Conservation (phyloP, 176 grass and related monocot species). For the Oryza glaberrima region DNA sequence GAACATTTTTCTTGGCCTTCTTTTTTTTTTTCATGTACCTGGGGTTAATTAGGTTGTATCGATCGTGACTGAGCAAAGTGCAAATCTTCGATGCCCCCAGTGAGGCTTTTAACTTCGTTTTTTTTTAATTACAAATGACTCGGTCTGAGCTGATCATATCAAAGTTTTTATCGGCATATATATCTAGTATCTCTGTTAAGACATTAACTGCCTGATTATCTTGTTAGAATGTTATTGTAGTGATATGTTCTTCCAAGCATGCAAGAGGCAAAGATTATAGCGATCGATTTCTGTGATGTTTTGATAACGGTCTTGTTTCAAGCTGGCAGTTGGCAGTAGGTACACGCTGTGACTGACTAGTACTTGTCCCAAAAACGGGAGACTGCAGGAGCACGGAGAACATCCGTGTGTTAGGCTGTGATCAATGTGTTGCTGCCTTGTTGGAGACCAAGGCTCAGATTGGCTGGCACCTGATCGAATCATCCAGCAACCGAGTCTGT, state of each 20-base stretch:
- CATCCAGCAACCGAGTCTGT: not conserved
- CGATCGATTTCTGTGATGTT: not conserved
- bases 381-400: not conserved
- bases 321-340: not conserved
- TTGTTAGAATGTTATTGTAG: not conserved
- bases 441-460: not conserved
- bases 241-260: not conserved
- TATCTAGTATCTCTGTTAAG: not conserved
- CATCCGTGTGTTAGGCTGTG: not conserved
- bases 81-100: conserved; percentile 28
- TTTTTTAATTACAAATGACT: not conserved
- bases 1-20: conserved; percentile 2
- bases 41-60: conserved; percentile 8
- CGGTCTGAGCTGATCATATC: not conserved
- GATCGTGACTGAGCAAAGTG: not conserved
- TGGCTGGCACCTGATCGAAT: not conserved
- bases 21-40: conserved; percentile 1
- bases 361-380: not conserved
- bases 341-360: not conserved
- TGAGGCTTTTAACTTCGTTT: not conserved
- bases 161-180: not conserved
- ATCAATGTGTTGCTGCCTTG: not conserved
- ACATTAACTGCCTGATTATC: not conserved
- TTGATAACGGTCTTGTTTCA: not conserved
- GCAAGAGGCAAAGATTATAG: not conserved